Conservation (phyloP, 306 rosid genomes). For the Vigna radiata region DNA sequence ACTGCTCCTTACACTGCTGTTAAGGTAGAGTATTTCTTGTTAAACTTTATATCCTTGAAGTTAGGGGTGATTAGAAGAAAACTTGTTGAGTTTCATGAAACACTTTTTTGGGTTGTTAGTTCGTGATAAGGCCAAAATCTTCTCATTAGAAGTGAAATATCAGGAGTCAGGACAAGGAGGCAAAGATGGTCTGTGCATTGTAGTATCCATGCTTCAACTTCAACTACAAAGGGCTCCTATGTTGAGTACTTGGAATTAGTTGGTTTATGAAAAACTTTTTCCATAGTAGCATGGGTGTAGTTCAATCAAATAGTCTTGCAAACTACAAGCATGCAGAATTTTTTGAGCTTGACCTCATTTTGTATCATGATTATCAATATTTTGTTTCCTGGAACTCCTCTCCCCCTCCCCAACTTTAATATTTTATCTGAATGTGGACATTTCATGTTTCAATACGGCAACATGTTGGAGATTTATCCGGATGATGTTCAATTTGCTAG, state of each 20-base stretch:
- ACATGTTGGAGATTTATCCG: conserved; percentile 3
- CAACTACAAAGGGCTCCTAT: neutral
- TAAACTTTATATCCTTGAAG: conserved; percentile 24
- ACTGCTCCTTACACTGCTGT: conserved; percentile 68
- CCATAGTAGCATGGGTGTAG: neutral
- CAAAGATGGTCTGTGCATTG: neutral
- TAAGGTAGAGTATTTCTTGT: conserved; percentile 63
- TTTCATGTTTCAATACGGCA: conserved; percentile 27
- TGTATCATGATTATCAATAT: neutral
- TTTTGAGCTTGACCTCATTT: conserved; percentile 16
- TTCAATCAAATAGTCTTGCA: conserved; percentile 17
- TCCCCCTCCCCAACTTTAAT: neutral
- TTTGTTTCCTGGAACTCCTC: neutral
- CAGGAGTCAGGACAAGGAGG: neutral
- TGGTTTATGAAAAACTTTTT: neutral
- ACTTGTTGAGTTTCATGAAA: conserved; percentile 22
- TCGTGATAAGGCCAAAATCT: conserved; percentile 1
- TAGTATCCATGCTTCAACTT: neutral
- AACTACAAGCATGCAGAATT: neutral
- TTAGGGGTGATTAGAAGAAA: conserved; percentile 32
- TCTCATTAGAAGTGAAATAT: conserved; percentile 11
- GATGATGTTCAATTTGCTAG: conserved; percentile 31
- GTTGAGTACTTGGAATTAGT: neutral
- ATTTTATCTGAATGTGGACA: neutral
- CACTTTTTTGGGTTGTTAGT: neutral